Evolutionary conservation across 768 basidiomycete genomes (phyloP).

Genomic region (Naganishia kalamii): DNA sequence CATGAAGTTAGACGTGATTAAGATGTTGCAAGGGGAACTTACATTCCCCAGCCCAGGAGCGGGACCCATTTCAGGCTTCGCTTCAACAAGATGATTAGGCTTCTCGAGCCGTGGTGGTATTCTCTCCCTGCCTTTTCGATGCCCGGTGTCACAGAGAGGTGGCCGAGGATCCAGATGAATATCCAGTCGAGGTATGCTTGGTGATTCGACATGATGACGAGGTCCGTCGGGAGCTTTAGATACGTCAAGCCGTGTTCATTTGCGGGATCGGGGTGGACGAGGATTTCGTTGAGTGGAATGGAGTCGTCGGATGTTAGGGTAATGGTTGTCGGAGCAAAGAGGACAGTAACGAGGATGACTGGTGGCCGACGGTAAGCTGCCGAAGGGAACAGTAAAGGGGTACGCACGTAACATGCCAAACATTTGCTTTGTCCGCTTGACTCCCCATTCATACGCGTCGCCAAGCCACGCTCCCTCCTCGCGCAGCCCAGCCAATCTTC

Average conservation of each 20-base stretch:
- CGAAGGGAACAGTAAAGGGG: slow-evolving; percentile 33
- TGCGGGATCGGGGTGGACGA: slow-evolving; percentile 55
- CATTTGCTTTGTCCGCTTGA: slow-evolving; percentile 73
- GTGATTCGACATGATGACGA: slow-evolving; percentile 85
- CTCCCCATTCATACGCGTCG: slow-evolving; percentile 60
- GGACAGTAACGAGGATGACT: slow-evolving; percentile 7
- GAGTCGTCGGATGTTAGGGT: slow-evolving; percentile 30
- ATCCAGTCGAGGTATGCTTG: slow-evolving; percentile 54
- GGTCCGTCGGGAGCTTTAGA: slow-evolving; percentile 63
- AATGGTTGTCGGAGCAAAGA: slow-evolving; percentile 25
- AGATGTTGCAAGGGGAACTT: slow-evolving; percentile 20
- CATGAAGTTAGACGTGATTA: neutral
- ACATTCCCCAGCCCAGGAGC: slow-evolving; percentile 73
- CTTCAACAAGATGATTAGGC: slow-evolving; percentile 86
- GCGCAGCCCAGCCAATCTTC: neutral
- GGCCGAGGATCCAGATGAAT: slow-evolving; percentile 59
- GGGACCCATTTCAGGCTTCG: slow-evolving; percentile 81
- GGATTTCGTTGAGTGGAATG: slow-evolving; percentile 46
- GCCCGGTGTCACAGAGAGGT: slow-evolving; percentile 13
- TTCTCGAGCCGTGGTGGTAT: slow-evolving; percentile 50
- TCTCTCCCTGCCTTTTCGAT: neutral
- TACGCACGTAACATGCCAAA: slow-evolving; percentile 62
- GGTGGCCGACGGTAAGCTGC: slow-evolving; percentile 33
- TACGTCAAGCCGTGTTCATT: neutral
- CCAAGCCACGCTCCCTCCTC: slow-evolving; percentile 1